Conservation (phyloP, 306 rosid genomes). For the Gynostemma pentaphyllum region DNA sequence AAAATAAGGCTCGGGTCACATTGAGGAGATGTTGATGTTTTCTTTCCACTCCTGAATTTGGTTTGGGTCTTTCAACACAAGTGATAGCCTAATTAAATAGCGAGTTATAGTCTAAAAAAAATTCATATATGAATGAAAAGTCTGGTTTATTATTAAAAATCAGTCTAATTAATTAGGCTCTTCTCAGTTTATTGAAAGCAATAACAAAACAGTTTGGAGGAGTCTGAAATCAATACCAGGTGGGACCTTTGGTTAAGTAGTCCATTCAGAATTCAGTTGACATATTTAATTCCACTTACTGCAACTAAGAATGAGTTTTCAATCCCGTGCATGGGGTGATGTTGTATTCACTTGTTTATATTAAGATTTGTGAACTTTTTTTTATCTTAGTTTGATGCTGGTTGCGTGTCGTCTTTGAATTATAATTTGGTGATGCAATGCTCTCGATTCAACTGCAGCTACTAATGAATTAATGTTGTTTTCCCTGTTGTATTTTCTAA, state of each 20-base stretch:
- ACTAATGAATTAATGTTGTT: background rate
- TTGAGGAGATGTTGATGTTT: no score
- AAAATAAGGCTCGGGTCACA: no score
- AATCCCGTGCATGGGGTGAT: background rate
- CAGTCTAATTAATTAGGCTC: background rate
- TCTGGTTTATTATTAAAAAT: background rate
- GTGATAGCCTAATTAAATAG: no score
- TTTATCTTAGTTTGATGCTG: background rate
- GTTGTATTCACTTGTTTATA: background rate
- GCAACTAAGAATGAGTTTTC: background rate
- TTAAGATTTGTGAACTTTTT: background rate
- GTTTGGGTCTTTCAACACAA: no score
- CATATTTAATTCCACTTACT: background rate
- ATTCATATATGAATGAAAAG: no score
- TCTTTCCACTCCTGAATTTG: no score
- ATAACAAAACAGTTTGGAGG: background rate
- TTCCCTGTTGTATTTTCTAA: constrained; percentile 9
- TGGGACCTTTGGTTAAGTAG: background rate
- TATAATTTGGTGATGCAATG: constrained; percentile 6
- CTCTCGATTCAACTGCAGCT: background rate
- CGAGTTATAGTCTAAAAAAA: no score
- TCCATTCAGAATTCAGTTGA: background rate
- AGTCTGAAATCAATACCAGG: background rate
- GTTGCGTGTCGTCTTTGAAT: background rate
- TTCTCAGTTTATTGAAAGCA: background rate